Base-by-base conservation (phyloP, 1,284 basidiomycete genomes). In the Sporisorium scitamineum region DNA sequence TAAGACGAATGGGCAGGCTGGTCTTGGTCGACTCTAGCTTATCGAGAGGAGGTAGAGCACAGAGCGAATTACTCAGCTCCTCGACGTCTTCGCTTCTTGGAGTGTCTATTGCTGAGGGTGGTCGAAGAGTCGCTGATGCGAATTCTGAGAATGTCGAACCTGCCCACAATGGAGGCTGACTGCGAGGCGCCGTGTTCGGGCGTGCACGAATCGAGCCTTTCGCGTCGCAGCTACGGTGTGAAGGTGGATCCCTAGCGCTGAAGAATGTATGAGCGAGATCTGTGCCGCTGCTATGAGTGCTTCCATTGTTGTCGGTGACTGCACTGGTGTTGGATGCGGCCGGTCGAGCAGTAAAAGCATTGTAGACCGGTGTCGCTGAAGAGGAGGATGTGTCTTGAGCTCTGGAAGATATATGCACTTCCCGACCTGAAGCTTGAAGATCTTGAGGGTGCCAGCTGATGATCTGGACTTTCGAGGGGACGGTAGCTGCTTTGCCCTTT, bases 401-500 rank as follows among this genome's bases (percentile, higher is more conserved):
- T 32, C 57, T 11, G 9, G 58, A 58, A 8, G 42, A 41, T 22
- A 61, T 65, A 13, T 57, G 52, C 9, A 58, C 48, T 3, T 70
- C 50, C n/a, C 62, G 51, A 18, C 54, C 39, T 5, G 58, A 31
- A 5, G 51, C 29, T 45, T 53, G 39, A 20, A 55, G 47, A 22
- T 60, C 22, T 2, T 22, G 14, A 1, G 58, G 32, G 22, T 66
- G 6, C 70, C 64, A 67, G 48, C 64, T 63, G 50, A 72, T 72
- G 64, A 72, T 44, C 9, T 72, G 70, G 0, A 72, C 59, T 27
- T 72, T 53, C 18, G 63, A n/a, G 18, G 59, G 59, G 6, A 54
- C 37, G 9, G 32, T 14, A 11, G 48, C 32, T 1, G 50, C 16
- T 29, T 67, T 61, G 42, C 26, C 54, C 13, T 48, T 61, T 13